Base-by-base conservation (phyloP, 2,329 filamentous ascomycete genomes). In the Aquanectria penicillioides region DNA sequence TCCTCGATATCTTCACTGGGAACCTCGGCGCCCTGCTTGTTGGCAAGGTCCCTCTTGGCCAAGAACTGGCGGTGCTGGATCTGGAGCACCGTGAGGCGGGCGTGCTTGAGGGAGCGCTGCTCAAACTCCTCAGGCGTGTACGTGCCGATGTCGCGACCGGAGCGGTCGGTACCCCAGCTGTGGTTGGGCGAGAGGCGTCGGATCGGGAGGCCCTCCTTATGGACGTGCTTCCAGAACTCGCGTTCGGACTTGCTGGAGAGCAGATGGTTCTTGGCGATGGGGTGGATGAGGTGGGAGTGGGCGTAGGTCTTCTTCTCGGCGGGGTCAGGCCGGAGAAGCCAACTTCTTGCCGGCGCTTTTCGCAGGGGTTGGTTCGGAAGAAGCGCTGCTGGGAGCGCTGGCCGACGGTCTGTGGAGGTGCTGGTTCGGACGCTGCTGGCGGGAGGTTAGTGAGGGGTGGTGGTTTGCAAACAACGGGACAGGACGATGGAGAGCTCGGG, bases 151-250 rank as follows among this genome's bases (percentile, higher is more conserved):
- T 82, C 78, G 28, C 80, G 78, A 13, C 84, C 84, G 69, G 74
- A 73, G 49, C 76, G 77, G 67, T 87, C 85, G 48, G 69, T 72
- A 56, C 83, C 84, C 83, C 84, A 87, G 71, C 68, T 50, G 73
- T 80, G 76, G 65, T 69, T 68, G 33, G 68, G 68, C 18, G 73
- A 69, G 15, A 82, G 73, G 22, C 75, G 74, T 31, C 84, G 81
- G 46, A 82, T 73, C 5, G 84, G 81, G 12, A 86, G 75, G 54
- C 74, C 78, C 43, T 82, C 78, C 63, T 86, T 85, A 70, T 79
- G 80, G 61, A 85, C 77, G 41, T 78, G 75, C 72, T 84, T 84
- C 85, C 85, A 88, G 69, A 84, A 81, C 66, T 87, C 84, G 67
- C 81, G 81, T 68, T 85, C 81, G 22, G 80, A 73, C 71, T 85